Conservation (phyloP, 805 yeast species). For the Candida saitoana region DNA sequence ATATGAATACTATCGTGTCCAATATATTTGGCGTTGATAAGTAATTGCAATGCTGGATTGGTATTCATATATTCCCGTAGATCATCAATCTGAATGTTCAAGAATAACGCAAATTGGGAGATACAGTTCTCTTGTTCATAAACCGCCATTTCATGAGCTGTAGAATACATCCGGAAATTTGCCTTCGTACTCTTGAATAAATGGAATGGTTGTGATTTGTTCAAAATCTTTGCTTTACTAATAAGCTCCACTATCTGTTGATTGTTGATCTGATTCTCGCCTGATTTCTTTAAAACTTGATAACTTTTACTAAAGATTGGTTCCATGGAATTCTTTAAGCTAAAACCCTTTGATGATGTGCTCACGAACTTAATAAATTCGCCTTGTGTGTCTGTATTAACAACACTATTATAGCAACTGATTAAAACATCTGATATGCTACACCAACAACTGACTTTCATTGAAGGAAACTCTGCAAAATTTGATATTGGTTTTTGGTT, state of each 20-base stretch:
- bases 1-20: conserved; percentile 23
- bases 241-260: conserved; percentile 50
- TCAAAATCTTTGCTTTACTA: conserved; percentile 66
- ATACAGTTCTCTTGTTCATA: conserved; percentile 53
- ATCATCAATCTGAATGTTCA: conserved; percentile 50
- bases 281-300: conserved; percentile 15
- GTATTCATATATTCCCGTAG: conserved; percentile 26
- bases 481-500: conserved; percentile 72
- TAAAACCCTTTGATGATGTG: conserved; percentile 23
- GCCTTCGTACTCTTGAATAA: conserved; percentile 51
- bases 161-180: conserved; percentile 46
- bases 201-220: conserved; percentile 83
- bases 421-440: conserved; percentile 53
- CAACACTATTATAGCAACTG: conserved; percentile 35
- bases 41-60: conserved; percentile 39
- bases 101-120: conserved; percentile 61
- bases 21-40: conserved; percentile 44
- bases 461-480: conserved; percentile 51
- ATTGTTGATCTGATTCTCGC: conserved; percentile 13
- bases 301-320: conserved; percentile 22
- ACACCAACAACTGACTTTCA: conserved; percentile 68
- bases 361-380: conserved; percentile 26
- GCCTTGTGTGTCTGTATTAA: conserved; percentile 12
- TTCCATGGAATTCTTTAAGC: conserved; percentile 14
- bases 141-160: conserved; percentile 61